A percentile compares a stretch with the other conserved stretches of the same genome.
phyloP scores from a whole-genome alignment of 257 asterid species.

The Solanum stenotomum region DNA sequence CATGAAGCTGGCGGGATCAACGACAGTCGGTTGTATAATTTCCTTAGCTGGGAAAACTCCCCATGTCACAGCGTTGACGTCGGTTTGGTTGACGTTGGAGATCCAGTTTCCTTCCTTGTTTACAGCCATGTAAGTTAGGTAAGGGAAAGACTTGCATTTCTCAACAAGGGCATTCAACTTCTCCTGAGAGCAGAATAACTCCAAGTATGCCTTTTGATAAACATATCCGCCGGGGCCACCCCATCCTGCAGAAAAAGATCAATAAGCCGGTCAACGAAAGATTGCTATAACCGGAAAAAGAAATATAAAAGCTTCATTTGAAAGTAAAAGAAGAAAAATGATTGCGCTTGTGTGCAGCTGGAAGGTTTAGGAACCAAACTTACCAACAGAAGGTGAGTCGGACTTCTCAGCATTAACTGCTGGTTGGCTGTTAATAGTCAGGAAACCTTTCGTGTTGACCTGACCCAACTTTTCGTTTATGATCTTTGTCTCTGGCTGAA shows the following conservation, averaged over 20 bases:
- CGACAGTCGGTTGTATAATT: constrained; percentile 85
- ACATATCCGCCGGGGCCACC: constrained; percentile 92
- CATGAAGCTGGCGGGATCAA: constrained; percentile 75
- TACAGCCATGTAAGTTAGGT: constrained; percentile 76
- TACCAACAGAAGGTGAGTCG: constrained; percentile 82
- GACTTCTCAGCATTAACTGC: constrained; percentile 82
- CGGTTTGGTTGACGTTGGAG: constrained; percentile 46
- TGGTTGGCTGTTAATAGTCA: constrained; percentile 94
- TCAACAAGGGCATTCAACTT: constrained; percentile 51
- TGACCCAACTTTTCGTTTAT: constrained; percentile 62
- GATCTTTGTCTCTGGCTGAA: constrained; percentile 88
- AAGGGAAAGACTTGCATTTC: constrained; percentile 51
- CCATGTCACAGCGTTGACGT: constrained; percentile 92
- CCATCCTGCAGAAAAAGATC: constrained; percentile 52
- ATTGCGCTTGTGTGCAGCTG: neutral
- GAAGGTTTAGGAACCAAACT: neutral
- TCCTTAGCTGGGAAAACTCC: constrained; percentile 96
- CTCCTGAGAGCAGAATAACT: constrained; percentile 66
- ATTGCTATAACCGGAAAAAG: neutral
- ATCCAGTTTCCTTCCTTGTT: constrained; percentile 61
- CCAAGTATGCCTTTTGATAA: constrained; percentile 95
- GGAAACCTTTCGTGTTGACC: constrained; percentile 67
- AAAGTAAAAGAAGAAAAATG: no score
- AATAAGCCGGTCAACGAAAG: neutral
- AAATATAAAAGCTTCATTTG: no score